phyloP scores from a whole-genome alignment of 129 eudicot species.

The Logfia minima region DNA sequence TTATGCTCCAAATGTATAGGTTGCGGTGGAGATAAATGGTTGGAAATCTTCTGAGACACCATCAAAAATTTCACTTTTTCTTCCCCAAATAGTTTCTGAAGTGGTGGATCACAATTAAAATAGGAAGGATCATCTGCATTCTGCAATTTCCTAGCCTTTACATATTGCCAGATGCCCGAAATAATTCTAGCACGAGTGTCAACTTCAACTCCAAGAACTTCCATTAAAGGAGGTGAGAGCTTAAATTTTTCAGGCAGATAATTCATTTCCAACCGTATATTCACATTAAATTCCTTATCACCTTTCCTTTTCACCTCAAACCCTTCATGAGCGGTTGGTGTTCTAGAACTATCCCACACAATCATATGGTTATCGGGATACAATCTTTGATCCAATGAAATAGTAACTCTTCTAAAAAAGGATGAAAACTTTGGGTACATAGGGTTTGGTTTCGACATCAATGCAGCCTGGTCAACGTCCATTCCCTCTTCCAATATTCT shows the following conservation, averaged over 20 bases:
- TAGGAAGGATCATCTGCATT: slow-evolving; percentile 67
- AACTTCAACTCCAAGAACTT: slow-evolving; percentile 91
- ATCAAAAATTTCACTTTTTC: slow-evolving; percentile 66
- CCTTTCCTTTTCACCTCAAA: slow-evolving; percentile 95
- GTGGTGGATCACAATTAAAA: slow-evolving; percentile 81
- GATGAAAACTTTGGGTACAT: slow-evolving; percentile 83
- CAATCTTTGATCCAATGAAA: slow-evolving; percentile 72
- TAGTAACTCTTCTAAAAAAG: slow-evolving; percentile 72
- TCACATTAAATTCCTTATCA: slow-evolving; percentile 70
- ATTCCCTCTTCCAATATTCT: slow-evolving; percentile 89
- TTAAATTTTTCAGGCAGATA: slow-evolving; percentile 81
- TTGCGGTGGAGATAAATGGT: slow-evolving; percentile 79
- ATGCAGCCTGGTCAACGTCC: slow-evolving; percentile 82
- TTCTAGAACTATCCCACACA: slow-evolving; percentile 78
- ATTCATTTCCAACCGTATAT: slow-evolving; percentile 75
- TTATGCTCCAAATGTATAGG: slow-evolving; percentile 87
- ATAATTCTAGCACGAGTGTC: slow-evolving; percentile 85
- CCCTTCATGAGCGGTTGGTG: slow-evolving; percentile 89
- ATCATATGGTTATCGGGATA: slow-evolving; percentile 88
- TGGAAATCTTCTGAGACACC: slow-evolving; percentile 73
- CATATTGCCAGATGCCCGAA: slow-evolving; percentile 88
- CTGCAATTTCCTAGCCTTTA: slow-evolving; percentile 88
- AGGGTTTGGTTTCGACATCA: slow-evolving; percentile 60
- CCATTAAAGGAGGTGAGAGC: slow-evolving; percentile 73
- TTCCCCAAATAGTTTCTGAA: slow-evolving; percentile 81